A percentile compares a stretch with the other conserved stretches of the same genome.
phyloP scores from a whole-genome alignment of 768 basidiomycete genomes.

The Tricholomella constricta region DNA sequence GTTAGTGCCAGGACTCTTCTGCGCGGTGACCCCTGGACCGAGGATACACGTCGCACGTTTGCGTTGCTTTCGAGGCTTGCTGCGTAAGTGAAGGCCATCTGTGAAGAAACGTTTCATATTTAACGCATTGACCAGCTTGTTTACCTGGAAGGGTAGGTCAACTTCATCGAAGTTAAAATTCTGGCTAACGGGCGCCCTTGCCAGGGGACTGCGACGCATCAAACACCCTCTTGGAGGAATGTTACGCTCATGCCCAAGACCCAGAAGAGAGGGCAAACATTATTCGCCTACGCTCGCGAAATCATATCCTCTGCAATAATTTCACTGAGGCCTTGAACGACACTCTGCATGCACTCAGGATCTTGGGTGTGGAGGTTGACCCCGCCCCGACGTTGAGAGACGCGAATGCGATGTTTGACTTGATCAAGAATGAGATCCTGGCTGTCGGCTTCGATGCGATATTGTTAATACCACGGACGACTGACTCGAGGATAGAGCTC shows the following conservation, averaged over 20 bases:
- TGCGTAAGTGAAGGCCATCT: slow-evolving; percentile 45
- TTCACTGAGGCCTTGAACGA: slow-evolving; percentile 58
- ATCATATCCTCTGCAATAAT: slow-evolving; percentile 62
- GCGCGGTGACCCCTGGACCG: slow-evolving; percentile 53
- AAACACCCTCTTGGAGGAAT: slow-evolving; percentile 55
- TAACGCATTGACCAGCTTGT: slow-evolving; percentile 40
- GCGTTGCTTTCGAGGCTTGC: slow-evolving; percentile 58
- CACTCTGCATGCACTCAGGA: slow-evolving; percentile 58
- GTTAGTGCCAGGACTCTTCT: slow-evolving; percentile 59
- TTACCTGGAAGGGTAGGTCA: slow-evolving; percentile 63
- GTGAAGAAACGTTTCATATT: neutral
- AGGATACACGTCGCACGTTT: slow-evolving; percentile 49
- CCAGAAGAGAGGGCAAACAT: slow-evolving; percentile 59
- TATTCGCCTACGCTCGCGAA: slow-evolving; percentile 61
- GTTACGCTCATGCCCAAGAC: slow-evolving; percentile 46
- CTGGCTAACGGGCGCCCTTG: slow-evolving; percentile 3
- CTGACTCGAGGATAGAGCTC: slow-evolving; percentile 59
- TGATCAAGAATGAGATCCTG: slow-evolving; percentile 70
- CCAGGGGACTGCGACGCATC: slow-evolving; percentile 58
- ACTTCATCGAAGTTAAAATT: neutral
- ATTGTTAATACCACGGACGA: slow-evolving; percentile 59
- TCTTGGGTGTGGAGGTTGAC: slow-evolving; percentile 64
- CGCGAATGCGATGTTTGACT: slow-evolving; percentile 66
- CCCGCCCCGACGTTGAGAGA: slow-evolving; percentile 52
- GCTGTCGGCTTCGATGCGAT: slow-evolving; percentile 72